phyloP scores from a whole-genome alignment of 495 filamentous ascomycete species.

The Daldinia vernicosa region DNA sequence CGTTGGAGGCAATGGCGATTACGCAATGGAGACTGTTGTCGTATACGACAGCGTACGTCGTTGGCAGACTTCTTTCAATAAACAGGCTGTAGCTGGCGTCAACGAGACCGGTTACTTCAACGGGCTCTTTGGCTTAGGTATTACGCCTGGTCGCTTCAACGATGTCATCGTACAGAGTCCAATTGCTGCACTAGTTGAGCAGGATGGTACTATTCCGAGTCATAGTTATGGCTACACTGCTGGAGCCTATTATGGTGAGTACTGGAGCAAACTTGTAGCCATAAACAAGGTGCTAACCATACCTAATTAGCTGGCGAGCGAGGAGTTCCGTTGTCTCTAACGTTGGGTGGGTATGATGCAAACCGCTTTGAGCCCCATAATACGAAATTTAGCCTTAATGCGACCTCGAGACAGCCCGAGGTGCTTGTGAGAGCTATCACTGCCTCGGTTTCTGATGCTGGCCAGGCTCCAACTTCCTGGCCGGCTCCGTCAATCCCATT shows the following conservation, averaged over 20 bases:
- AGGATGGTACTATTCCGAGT: conserved; percentile 63
- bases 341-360: conserved; percentile 70
- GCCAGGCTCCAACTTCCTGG: conserved; percentile 54
- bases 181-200: conserved; percentile 57
- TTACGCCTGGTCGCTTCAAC: conserved; percentile 54
- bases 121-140: conserved; percentile 66
- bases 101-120: conserved; percentile 65
- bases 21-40: conserved; percentile 65
- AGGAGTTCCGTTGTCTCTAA: conserved; percentile 65
- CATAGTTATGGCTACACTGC: conserved; percentile 74
- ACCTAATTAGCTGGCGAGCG: conserved; percentile 43
- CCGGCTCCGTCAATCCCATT: conserved; percentile 50
- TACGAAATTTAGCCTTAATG: conserved; percentile 62
- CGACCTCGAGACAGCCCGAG: conserved; percentile 55
- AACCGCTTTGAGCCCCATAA: conserved; percentile 65
- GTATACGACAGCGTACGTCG: conserved; percentile 54
- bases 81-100: conserved; percentile 61
- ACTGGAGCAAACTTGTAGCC: neutral
- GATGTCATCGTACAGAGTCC: conserved; percentile 48
- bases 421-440: conserved; percentile 65
- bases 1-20: conserved; percentile 62
- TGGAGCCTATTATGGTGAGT: conserved; percentile 68
- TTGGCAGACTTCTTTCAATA: conserved; percentile 55
- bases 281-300: conserved; percentile 36
- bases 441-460: conserved; percentile 53